Percentiles rank a stretch among this genome's conserved stretches.
Evolutionary conservation across 2,329 filamentous ascomycete species (phyloP).

Genomic region (Neofusicoccum kwambonambiense): DNA sequence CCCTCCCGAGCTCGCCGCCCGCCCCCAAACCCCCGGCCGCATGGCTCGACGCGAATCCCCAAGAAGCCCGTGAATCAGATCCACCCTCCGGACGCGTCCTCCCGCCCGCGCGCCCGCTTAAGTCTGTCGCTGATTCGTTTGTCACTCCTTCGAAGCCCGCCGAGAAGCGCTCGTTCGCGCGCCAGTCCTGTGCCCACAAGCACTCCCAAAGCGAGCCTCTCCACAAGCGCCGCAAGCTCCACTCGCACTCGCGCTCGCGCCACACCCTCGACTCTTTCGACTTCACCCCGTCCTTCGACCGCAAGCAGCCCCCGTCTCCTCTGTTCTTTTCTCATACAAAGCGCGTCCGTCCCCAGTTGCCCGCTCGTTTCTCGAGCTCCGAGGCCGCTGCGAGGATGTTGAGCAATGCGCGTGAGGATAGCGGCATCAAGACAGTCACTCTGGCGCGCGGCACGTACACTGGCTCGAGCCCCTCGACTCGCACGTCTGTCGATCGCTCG

Average conservation of each 20-base stretch:
- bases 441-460: constrained; percentile 48
- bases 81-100: constrained; percentile 22
- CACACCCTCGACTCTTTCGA: constrained; percentile 38
- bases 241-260: constrained; percentile 27
- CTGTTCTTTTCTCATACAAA: constrained; percentile 54
- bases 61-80: background rate
- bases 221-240: constrained; percentile 35
- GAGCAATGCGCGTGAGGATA: constrained; percentile 51
- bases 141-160: constrained; percentile 17
- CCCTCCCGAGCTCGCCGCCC: background rate
- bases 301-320: constrained; percentile 45
- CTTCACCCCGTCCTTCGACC: constrained; percentile 27
- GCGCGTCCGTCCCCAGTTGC: constrained; percentile 44
- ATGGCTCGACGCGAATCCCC: constrained; percentile 1
- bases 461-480: constrained; percentile 46
- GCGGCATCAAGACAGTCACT: constrained; percentile 52
- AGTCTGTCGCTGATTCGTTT: constrained; percentile 21
- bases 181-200: background rate
- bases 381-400: constrained; percentile 60
- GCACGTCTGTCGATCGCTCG: constrained; percentile 54
- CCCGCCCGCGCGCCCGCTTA: constrained; percentile 17
- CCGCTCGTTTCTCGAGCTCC: constrained; percentile 56
- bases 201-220: constrained; percentile 28
- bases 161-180: constrained; percentile 13
- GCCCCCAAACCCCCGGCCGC: background rate